Evolutionary conservation across 2,329 filamentous ascomycete species (phyloP).

Genomic region (Aspergillus hiratsukae): DNA sequence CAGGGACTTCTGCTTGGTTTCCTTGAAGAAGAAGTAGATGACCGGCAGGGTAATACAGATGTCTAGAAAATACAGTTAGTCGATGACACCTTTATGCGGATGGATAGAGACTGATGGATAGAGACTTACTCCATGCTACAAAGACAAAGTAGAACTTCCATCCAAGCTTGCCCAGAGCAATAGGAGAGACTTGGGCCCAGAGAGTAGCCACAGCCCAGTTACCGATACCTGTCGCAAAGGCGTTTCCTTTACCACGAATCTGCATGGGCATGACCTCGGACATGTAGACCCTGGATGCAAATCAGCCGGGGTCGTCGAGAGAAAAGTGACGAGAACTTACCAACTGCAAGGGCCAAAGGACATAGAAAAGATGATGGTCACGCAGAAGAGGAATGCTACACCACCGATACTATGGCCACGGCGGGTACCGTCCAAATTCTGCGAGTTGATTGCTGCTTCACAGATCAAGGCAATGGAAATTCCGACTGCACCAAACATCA

Average conservation of each 20-base stretch:
- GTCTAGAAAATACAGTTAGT: constrained; percentile 19
- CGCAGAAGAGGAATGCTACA: constrained; percentile 63
- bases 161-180: constrained; percentile 45
- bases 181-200: constrained; percentile 56
- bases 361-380: constrained; percentile 56
- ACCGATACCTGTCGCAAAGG: constrained; percentile 55
- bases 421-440: constrained; percentile 40
- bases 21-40: constrained; percentile 51
- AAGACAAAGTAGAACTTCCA: constrained; percentile 59
- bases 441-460: constrained; percentile 56
- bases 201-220: constrained; percentile 59
- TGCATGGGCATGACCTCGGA: constrained; percentile 64
- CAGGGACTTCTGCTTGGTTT: constrained; percentile 50
- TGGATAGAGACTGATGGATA: too few relatives aligned
- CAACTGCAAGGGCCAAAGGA: constrained; percentile 51
- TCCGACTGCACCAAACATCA: constrained; percentile 50
- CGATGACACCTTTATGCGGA: not conserved
- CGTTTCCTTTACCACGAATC: constrained; percentile 57
- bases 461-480: constrained; percentile 57
- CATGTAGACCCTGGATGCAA: constrained; percentile 56
- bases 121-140: constrained; percentile 44
- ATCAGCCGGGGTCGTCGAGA: not conserved
- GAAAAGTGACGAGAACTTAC: constrained; percentile 9
- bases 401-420: constrained; percentile 54
- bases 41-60: constrained; percentile 37